A percentile compares a stretch with the other conserved stretches of the same genome.
Conservation (phyloP, 164 flowering plant genomes). For the Paratinospora sagittata region DNA sequence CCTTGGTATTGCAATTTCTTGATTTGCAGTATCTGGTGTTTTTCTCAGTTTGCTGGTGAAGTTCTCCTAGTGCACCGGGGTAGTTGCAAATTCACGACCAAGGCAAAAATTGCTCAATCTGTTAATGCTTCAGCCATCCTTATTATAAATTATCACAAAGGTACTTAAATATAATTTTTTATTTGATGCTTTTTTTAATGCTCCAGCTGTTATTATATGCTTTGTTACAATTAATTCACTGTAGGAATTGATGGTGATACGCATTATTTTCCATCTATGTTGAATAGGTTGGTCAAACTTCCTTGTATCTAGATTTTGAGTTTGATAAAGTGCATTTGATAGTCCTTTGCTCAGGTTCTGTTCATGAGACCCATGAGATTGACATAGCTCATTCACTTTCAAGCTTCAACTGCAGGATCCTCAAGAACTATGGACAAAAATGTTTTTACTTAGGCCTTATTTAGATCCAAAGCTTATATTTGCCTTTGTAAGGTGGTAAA, state of each 20-base stretch:
- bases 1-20: background rate
- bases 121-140: conserved; percentile 91
- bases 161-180: conserved; percentile 25
- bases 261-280: background rate
- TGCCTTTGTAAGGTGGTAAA: no score
- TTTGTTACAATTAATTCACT: background rate
- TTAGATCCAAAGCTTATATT: no score
- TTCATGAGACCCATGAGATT: background rate
- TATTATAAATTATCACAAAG: conserved; percentile 69
- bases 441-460: no score
- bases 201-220: background rate
- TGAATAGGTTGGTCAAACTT: background rate
- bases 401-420: background rate
- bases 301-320: background rate
- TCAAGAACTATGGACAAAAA: background rate
- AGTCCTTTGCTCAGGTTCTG: background rate
- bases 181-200: background rate
- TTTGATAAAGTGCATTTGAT: background rate
- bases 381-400: background rate
- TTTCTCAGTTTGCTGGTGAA: conserved; percentile 58
- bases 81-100: conserved; percentile 73
- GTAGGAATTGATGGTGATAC: background rate
- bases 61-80: conserved; percentile 88
- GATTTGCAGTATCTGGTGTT: conserved; percentile 3
- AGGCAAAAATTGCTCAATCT: conserved; percentile 78